These are phyloP conservation scores for Erodium moschatum DNA, from an alignment of 441 rosid species.

Conservation along the genomic window DNA sequence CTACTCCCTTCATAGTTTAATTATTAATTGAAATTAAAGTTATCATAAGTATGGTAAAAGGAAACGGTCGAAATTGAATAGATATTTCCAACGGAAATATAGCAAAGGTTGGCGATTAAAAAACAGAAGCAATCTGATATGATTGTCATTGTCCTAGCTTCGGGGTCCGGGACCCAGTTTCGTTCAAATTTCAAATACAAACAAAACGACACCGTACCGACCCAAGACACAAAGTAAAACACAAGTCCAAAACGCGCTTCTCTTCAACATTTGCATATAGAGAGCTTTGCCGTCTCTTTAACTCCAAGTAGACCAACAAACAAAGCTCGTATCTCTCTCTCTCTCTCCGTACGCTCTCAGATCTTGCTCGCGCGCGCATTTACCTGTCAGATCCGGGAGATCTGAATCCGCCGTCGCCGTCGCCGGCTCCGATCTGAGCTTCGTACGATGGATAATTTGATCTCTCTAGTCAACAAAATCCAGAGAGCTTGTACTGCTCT, in stretches of 20 bases:
- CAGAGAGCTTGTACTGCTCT: slow-evolving; percentile 99
- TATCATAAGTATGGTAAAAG: too few species aligned
- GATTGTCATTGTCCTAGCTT: too few species aligned
- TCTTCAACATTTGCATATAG: too few species aligned
- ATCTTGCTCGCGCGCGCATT: not conserved
- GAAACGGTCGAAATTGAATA: too few species aligned
- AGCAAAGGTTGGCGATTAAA: too few species aligned
- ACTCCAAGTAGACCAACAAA: not conserved
- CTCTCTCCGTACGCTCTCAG: not conserved
- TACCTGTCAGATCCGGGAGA: slow-evolving; percentile 37
- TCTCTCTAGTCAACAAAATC: slow-evolving; percentile 83
- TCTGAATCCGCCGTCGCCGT: slow-evolving; percentile 26
- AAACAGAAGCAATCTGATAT: too few species aligned
- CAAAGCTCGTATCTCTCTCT: not conserved
- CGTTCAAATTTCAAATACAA: not conserved
- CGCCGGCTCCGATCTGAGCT: slow-evolving; percentile 13
- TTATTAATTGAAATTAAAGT: too few species aligned
- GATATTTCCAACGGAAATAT: too few species aligned
- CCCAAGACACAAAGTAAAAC: not conserved
- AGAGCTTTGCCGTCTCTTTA: not conserved
- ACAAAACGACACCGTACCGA: not conserved
- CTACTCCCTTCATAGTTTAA: too few species aligned
- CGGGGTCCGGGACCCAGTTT: not conserved
- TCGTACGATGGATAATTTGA: slow-evolving; percentile 68
- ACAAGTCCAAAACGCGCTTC: not conserved